Percentiles rank a stretch among this genome's conserved stretches.
Conservation (phyloP, 1,284 basidiomycete genomes). For the Coniophora puteana region DNA sequence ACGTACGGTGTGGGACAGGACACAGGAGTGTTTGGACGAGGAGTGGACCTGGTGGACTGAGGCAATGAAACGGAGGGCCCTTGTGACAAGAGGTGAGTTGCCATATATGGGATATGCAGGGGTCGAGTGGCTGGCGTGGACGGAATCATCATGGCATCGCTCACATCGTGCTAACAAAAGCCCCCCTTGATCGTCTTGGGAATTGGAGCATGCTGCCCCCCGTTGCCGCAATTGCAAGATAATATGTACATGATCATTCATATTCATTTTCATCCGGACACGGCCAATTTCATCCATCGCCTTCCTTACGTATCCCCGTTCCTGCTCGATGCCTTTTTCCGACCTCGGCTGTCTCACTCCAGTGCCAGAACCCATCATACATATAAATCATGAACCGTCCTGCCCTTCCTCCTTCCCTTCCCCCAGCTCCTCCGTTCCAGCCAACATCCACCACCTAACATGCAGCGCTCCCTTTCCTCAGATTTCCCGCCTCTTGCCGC, state of each 20-base stretch:
- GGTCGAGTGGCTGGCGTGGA: too few relatives aligned
- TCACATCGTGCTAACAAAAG: not conserved
- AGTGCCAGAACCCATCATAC: slow-evolving; percentile 7
- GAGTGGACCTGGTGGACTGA: too few relatives aligned
- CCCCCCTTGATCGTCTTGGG: not conserved
- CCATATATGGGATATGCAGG: too few relatives aligned
- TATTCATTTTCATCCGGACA: slow-evolving; percentile 3
- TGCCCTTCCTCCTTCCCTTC: not conserved
- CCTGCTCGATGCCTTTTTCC: slow-evolving; percentile 10
- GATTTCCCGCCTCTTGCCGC: not conserved
- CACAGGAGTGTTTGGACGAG: too few relatives aligned
- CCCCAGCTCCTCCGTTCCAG: slow-evolving; percentile 1
- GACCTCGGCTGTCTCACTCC: slow-evolving; percentile 8
- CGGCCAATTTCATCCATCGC: too few relatives aligned
- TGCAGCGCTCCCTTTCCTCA: not conserved
- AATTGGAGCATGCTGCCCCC: too few relatives aligned
- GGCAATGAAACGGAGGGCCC: too few relatives aligned
- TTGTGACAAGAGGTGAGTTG: too few relatives aligned
- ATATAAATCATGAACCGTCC: not conserved
- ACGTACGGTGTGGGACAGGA: too few relatives aligned
- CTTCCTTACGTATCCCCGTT: slow-evolving; percentile 19
- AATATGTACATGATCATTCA: slow-evolving; percentile 5
- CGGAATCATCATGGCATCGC: too few relatives aligned
- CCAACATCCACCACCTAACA: too few relatives aligned
- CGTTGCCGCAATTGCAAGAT: too few relatives aligned